Percentiles rank a stretch among this genome's conserved stretches.
These are phyloP conservation scores for Macrocybe gigantea DNA, from an alignment of 768 basidiomycete genomes.

Conservation along the genomic window DNA sequence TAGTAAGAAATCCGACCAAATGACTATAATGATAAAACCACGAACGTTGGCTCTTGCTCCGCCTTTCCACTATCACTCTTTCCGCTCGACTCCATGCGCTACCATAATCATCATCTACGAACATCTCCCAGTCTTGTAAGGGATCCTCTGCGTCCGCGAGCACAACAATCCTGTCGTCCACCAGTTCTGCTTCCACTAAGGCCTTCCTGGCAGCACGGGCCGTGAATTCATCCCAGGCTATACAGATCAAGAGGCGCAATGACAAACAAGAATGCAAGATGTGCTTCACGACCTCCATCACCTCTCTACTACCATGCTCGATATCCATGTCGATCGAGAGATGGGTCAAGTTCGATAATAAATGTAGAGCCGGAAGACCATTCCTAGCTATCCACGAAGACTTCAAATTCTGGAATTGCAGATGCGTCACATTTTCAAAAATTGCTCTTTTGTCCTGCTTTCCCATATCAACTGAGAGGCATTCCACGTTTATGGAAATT, in stretches of 20 bases:
- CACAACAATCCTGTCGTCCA: slow-evolving; percentile 14
- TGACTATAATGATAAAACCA: too few species aligned
- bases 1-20: too few species aligned
- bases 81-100: too few species aligned
- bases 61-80: too few species aligned
- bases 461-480: slow-evolving; percentile 12
- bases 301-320: slow-evolving; percentile 8
- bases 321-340: slow-evolving; percentile 14
- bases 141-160: slow-evolving; percentile 15
- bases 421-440: slow-evolving; percentile 16
- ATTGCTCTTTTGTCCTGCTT: slow-evolving; percentile 15
- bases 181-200: slow-evolving; percentile 8
- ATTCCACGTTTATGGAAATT: slow-evolving; percentile 17
- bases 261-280: slow-evolving; percentile 14
- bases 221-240: slow-evolving; percentile 13
- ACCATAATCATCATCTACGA: slow-evolving; percentile 4
- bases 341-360: slow-evolving; percentile 17
- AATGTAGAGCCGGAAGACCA: slow-evolving; percentile 5
- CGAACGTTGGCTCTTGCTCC: too few species aligned
- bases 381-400: slow-evolving; percentile 10
- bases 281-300: slow-evolving; percentile 9
- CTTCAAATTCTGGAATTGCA: slow-evolving; percentile 16
- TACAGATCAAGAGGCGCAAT: slow-evolving; percentile 15
- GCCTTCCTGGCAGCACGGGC: slow-evolving; percentile 12
- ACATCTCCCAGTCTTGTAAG: slow-evolving; percentile 18